These are phyloP conservation scores for sorghum (Sorghum bicolor) DNA, from an alignment of 176 grass and related monocot genomes.

Conservation along the genomic window Sorghum_bicolor_NCBIv3 NC_012875.2:53135001-53135500, in stretches of 20 bases:
- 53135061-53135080: constrained; percentile 98
- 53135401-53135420: background rate
- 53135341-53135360: constrained; percentile 11
- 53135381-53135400: background rate
- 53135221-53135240: constrained; percentile 98
- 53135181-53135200: constrained; percentile 9
- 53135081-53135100: constrained; percentile 94
- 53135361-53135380: background rate
- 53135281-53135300: constrained; percentile 86
- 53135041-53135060: constrained; percentile 97
- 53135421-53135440: background rate
- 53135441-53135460: background rate
- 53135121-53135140: constrained; percentile 94
- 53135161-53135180: constrained; percentile 56
- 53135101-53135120: constrained; percentile 80
- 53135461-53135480: background rate
- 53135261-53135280: constrained; percentile 91
- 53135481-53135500: background rate
- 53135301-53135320: constrained; percentile 60
- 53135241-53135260: constrained; percentile 77
- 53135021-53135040: constrained; percentile 90
- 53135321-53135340: constrained; percentile 89
- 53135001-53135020: constrained; percentile 78
- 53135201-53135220: constrained; percentile 39
- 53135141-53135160: constrained; percentile 95